Base-by-base conservation (phyloP, 2,329 filamentous ascomycete species). In the Ophiosphaerella herpotricha region DNA sequence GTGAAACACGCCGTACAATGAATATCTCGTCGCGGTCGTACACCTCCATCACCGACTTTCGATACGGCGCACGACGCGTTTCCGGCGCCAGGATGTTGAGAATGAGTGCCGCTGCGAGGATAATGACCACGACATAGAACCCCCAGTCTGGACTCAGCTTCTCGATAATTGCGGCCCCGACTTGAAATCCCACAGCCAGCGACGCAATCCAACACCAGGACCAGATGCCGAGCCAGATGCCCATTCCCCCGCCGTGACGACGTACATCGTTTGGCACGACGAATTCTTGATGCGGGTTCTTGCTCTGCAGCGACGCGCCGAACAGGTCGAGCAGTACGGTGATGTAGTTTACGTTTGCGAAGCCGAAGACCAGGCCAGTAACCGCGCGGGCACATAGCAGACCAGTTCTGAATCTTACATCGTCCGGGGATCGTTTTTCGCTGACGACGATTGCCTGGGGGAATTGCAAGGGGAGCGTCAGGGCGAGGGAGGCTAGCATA, bases 271-370 rank as follows among this genome's bases (percentile, higher is more conserved):
- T 83, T 11, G 80, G 74, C 49, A 86, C 81, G 1, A 88, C 85
- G 16, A 88, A 74, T 63, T 90, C 88, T 71, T 90, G 85, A 61
- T 91, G 87, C 2, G 89, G 88, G 41, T 85, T 84, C 35, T 80
- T 78, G 61, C 86, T 88, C 79, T 90, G 88, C 18, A 91, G 73
- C 0, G 87, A 91, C 4, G 87, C 86, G 0, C 89, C 89, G 63
- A 90, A 93, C 1, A 92, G 76, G 65, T 93, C 89, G 3, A 87
- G 83, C 5, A 92, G 75, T 2, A 85, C 86, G 0, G 85, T 82
- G 59, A 89, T 80, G 58, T 88, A 88, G 64, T 91, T 92, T 78
- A 92, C 88, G 65, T 87, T 89, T 13, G 86, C 86, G 63, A 92
- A 88, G 0, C 89, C 89, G 8, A 92, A 80, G 16, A 82, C 81